A percentile compares a stretch with the other conserved stretches of the same genome.
These are phyloP conservation scores for Crithidia mellificae DNA, from an alignment of 208 protist genomes.

Conservation along the genomic window DNA sequence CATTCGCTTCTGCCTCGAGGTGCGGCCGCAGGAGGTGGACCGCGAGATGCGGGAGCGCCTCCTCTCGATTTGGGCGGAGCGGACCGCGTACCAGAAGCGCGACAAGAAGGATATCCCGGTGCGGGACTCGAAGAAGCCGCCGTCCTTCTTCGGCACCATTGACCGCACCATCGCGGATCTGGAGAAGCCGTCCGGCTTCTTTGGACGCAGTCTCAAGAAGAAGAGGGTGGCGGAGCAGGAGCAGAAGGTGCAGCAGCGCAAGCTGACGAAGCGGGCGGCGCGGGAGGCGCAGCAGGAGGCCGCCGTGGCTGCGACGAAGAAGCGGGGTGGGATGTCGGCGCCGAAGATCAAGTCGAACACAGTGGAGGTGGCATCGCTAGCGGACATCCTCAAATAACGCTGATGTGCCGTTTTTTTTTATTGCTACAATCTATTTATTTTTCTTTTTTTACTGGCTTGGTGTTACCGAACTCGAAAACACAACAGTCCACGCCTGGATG, in stretches of 20 bases:
- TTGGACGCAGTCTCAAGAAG: constrained; percentile 75
- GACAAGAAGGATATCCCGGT: constrained; percentile 70
- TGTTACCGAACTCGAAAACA: no score
- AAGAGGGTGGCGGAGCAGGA: constrained; percentile 54
- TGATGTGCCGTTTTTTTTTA: no score
- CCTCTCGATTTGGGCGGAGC: constrained; percentile 70
- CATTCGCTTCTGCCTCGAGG: constrained; percentile 69
- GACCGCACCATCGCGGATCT: constrained; percentile 72
- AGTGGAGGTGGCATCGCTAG: constrained; percentile 65
- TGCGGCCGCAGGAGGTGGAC: constrained; percentile 62
- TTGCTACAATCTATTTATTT: no score
- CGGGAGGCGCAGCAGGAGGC: constrained; percentile 49
- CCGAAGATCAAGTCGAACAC: constrained; percentile 18
- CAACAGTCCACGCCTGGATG: no score
- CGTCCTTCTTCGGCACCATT: constrained; percentile 69
- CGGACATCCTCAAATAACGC: constrained; percentile 55
- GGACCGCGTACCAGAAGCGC: constrained; percentile 75
- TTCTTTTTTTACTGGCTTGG: no score
- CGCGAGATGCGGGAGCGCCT: constrained; percentile 60
- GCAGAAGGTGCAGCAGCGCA: constrained; percentile 48
- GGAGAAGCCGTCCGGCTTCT: constrained; percentile 58
- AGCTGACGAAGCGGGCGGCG: constrained; percentile 54
- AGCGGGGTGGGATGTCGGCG: constrained; percentile 11
- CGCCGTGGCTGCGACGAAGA: constrained; percentile 38
- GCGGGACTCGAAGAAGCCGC: constrained; percentile 54